Conservation (phyloP, 257 asterid genomes). For the Ilex asprella region DNA sequence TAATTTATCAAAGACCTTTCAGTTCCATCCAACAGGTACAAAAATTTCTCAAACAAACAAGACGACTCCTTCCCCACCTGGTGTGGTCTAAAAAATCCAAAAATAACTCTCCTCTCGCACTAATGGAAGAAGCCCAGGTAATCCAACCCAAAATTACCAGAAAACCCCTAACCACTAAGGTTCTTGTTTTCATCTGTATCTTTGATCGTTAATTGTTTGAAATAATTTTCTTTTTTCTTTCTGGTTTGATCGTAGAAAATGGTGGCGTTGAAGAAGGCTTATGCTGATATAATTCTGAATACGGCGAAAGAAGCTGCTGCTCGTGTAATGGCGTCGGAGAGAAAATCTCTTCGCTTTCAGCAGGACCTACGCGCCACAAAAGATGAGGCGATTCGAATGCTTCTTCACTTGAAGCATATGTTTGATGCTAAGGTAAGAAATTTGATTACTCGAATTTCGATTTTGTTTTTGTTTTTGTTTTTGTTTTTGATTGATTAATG, state of each 20-base stretch:
- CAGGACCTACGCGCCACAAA: constrained; percentile 39
- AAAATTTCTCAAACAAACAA: too few relatives aligned
- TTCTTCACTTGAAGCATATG: constrained; percentile 56
- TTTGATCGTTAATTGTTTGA: background rate
- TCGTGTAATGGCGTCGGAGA: constrained; percentile 63
- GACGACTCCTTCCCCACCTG: background rate
- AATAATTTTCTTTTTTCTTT: background rate
- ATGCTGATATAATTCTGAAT: constrained; percentile 64
- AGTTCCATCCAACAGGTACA: background rate
- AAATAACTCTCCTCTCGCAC: background rate
- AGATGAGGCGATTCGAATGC: constrained; percentile 52
- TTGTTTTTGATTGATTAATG: too few relatives aligned
- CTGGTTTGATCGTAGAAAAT: constrained; percentile 27
- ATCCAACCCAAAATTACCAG: background rate
- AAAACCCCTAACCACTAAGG: background rate
- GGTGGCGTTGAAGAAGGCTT: constrained; percentile 59
- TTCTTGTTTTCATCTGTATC: background rate
- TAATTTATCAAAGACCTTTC: background rate
- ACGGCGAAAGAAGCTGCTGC: constrained; percentile 74
- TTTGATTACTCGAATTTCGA: background rate
- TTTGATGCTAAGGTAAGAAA: constrained; percentile 45
- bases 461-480: background rate
- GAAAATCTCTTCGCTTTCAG: constrained; percentile 41
- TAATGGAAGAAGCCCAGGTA: background rate
- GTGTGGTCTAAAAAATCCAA: background rate